Conservation (phyloP, 1,139 yeast genomes). For the Martiniozyma asiatica region DNA sequence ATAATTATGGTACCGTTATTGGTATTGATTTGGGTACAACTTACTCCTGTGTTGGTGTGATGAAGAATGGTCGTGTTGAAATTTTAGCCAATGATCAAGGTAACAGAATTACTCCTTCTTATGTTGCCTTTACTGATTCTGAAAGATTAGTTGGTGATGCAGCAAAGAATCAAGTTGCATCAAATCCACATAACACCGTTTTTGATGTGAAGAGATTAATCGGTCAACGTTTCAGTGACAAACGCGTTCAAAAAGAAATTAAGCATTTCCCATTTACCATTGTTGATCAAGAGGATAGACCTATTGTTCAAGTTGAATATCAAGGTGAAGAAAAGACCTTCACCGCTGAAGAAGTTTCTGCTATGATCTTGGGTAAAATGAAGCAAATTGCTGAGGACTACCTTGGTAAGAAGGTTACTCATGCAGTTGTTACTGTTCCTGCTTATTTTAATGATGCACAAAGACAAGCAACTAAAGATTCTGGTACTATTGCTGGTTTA, state of each 20-base stretch:
- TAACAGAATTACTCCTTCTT: constrained; percentile 88
- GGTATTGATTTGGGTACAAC: constrained; percentile 88
- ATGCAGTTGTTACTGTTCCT: too few species aligned
- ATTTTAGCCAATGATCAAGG: constrained; percentile 93
- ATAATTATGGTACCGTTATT: constrained; percentile 65
- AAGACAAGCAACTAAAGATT: constrained; percentile 97
- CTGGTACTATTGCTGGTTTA: constrained; percentile 93
- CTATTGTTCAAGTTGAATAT: constrained; percentile 62
- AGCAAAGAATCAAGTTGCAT: constrained; percentile 85
- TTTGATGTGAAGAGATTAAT: constrained; percentile 82
- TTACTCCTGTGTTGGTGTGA: constrained; percentile 89
- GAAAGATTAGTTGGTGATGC: constrained; percentile 92
- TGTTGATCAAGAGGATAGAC: constrained; percentile 62
- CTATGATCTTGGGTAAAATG: constrained; percentile 88
- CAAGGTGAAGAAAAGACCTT: constrained; percentile 51
- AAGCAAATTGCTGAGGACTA: constrained; percentile 88
- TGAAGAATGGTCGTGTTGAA: constrained; percentile 86
- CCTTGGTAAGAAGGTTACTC: constrained; percentile 78
- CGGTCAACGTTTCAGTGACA: constrained; percentile 67
- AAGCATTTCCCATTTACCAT: constrained; percentile 72
- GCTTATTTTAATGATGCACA: constrained; percentile 98
- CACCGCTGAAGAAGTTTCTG: constrained; percentile 85
- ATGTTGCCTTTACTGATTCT: constrained; percentile 65
- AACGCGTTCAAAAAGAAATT: constrained; percentile 68
- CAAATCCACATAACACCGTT: constrained; percentile 67